Evolutionary conservation across 2,329 filamentous ascomycete genomes (phyloP), one percentile per base, ranked within the genome.

Genomic region (Monilinia aucupariae): DNA sequence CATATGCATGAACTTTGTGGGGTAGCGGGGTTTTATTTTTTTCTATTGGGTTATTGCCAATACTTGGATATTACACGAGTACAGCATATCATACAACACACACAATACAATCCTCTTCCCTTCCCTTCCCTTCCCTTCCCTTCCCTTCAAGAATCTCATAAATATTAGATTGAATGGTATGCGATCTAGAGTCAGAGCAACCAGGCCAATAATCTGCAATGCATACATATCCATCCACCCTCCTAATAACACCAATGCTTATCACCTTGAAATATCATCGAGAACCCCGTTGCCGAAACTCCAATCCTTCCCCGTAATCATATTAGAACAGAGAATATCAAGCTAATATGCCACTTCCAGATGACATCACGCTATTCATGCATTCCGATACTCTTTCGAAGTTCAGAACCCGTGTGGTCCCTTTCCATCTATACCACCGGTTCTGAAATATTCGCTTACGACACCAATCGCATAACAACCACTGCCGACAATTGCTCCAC

Each of bases 401-500:
- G 15, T 37, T 64, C 41, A 73, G 59, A 73, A 72, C 3, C 71
- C 70, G 39, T 68, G 64, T 15, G 68, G 63, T 27, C 72, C 80
- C 60, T 69, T 71, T 2, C 78, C 79, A 64, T 80, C 77, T 10
- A 67, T 37, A 4, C 79, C 80, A 0, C 80, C 79, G 0, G 78
- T 82, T 50, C 75, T 78, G 63, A 85, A 80, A 61, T 81, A 83
- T 68, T 88, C 85, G 1, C 77, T 77, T n/a, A 85, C 75, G 17
- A 85, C 79, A 10, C 85, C 84, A 25, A 84, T 74, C 1, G 79
- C 80, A 69, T 88, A 89, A 1, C 81, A 80, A 2, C 81, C 74
- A 1, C 80, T 84, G 0, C 79, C 82, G 1, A 84, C 75, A 74
- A 80, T 84, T 0, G 77, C 77, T 2, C 83, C 83, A 0, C 83